phyloP scores from a whole-genome alignment of 2,329 filamentous ascomycete genomes.

The Colletotrichum ledebouriae region DNA sequence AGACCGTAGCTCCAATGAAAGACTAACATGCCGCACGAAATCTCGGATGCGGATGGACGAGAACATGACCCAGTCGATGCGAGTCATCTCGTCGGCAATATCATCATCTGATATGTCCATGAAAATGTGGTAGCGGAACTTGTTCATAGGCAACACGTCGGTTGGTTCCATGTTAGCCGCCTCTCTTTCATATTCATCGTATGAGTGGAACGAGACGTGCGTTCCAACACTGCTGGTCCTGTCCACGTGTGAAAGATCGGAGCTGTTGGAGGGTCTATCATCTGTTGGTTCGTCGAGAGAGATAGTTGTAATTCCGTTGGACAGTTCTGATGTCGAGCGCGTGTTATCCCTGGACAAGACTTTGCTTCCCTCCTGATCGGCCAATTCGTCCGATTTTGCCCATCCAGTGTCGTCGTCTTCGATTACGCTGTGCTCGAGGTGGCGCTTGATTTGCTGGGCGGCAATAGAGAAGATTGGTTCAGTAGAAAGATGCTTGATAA shows the following conservation, averaged over 20 bases:
- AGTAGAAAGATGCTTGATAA: conserved; percentile 80
- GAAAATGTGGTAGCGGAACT: conserved; percentile 89
- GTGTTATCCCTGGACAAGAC: conserved; percentile 49
- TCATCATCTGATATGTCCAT: conserved; percentile 89
- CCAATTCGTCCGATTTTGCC: conserved; percentile 81
- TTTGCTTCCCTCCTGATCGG: conserved; percentile 52
- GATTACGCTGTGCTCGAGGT: conserved; percentile 77
- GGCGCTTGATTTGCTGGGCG: conserved; percentile 85
- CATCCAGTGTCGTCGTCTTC: conserved; percentile 95
- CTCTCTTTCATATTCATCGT: conserved; percentile 85
- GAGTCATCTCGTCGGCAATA: conserved; percentile 90
- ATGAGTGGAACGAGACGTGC: conserved; percentile 71
- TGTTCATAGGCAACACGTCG: conserved; percentile 78
- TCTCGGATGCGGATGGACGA: conserved; percentile 94
- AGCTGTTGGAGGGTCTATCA: conserved; percentile 61
- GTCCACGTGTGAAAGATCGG: conserved; percentile 58
- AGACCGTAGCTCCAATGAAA: conserved; percentile 78
- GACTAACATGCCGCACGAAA: conserved; percentile 89
- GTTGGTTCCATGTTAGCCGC: conserved; percentile 79
- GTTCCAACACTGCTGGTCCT: conserved; percentile 55
- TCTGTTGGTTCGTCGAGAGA: conserved; percentile 62
- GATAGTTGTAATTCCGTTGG: conserved; percentile 62
- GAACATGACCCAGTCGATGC: conserved; percentile 99
- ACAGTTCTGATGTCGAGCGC: conserved; percentile 51
- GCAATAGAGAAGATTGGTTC: conserved; percentile 88